These are phyloP conservation scores for Buxus sempervirens DNA, from an alignment of 164 flowering plant genomes.

Conservation along the genomic window DNA sequence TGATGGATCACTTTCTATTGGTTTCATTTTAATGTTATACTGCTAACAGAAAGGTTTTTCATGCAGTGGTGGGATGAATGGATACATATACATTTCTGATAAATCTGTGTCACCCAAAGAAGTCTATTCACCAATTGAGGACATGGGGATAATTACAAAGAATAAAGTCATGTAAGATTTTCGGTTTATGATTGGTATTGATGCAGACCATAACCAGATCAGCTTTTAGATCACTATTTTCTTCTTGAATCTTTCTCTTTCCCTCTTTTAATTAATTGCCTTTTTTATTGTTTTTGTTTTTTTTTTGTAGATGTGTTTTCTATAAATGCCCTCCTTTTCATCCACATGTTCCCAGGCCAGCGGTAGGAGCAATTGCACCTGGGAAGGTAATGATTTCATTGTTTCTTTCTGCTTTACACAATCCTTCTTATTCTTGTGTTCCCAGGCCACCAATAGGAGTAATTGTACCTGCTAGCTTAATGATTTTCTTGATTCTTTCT, in stretches of 20 bases:
- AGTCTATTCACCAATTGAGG: conserved; percentile 36
- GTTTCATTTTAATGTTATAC: neutral
- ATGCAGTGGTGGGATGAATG: conserved; percentile 58
- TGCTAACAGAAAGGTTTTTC: neutral
- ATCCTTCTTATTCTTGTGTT: conserved; percentile 26
- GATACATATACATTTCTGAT: conserved; percentile 35
- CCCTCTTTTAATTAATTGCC: neutral
- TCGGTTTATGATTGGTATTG: neutral
- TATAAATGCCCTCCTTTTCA: conserved; percentile 39
- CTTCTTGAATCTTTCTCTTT: neutral
- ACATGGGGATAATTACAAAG: conserved; percentile 26
- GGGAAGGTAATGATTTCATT: conserved; percentile 24
- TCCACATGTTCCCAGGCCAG: conserved; percentile 45
- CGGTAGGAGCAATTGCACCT: conserved; percentile 35
- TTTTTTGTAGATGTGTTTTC: conserved; percentile 33
- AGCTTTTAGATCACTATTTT: neutral
- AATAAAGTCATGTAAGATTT: conserved; percentile 42
- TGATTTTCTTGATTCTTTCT: neutral
- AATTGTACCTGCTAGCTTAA: conserved; percentile 30
- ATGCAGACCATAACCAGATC: neutral
- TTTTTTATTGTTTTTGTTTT: neutral
- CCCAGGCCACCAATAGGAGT: conserved; percentile 43
- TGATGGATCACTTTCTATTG: neutral
- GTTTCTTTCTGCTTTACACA: neutral
- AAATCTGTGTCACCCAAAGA: conserved; percentile 26